Conservation (phyloP, 345 rosid genomes). For the Citrus inodora region DNA sequence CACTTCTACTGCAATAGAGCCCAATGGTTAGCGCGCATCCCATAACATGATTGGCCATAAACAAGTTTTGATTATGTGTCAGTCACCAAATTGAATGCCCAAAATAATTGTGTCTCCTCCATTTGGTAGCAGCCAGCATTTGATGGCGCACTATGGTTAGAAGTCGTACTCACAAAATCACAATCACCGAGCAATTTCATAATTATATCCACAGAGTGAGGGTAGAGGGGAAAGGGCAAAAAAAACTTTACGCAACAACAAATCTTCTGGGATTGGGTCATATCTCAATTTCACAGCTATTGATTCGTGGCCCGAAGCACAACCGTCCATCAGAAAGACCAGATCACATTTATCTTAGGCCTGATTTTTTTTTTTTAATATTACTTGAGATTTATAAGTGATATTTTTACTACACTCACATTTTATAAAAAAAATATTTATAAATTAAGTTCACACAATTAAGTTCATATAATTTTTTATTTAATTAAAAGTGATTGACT, state of each 20-base stretch:
- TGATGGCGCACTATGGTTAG: not conserved
- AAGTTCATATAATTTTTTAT: too few species aligned
- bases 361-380: too few species aligned
- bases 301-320: not conserved
- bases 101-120: conserved; percentile 10
- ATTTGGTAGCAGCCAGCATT: not conserved
- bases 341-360: not conserved
- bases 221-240: not conserved
- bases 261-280: not conserved
- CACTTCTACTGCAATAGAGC: too few species aligned
- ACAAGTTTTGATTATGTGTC: not conserved
- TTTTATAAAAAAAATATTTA: too few species aligned
- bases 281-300: not conserved
- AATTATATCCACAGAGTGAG: not conserved
- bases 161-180: not conserved
- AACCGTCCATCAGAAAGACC: not conserved
- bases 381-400: too few species aligned
- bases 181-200: conserved; percentile 1
- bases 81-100: not conserved
- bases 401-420: too few species aligned
- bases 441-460: too few species aligned
- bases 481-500: too few species aligned
- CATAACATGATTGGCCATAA: too few species aligned
- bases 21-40: too few species aligned
- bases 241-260: conserved; percentile 22